Evolutionary conservation across 176 grass and related monocot species (phyloP).

Genomic region (Rhipidocladum racemiflorum): DNA sequence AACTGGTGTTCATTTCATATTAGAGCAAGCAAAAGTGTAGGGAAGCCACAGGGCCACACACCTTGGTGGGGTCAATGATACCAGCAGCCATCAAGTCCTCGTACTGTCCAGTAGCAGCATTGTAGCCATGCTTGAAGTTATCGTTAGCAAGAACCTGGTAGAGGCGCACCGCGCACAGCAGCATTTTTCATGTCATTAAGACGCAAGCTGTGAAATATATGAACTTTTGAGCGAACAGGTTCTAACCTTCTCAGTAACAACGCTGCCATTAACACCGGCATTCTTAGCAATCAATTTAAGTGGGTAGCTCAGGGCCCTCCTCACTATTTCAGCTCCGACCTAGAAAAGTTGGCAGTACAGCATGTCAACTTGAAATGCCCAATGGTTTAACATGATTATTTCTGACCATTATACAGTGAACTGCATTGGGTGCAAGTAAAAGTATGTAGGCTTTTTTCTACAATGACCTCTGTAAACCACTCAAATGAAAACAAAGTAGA

Average conservation of each 20-base stretch:
- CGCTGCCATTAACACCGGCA: constrained; percentile 93
- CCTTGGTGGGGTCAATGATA: constrained; percentile 99
- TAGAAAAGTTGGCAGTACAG: constrained; percentile 20
- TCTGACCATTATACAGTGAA: background rate
- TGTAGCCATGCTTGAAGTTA: constrained; percentile 82
- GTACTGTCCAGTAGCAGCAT: constrained; percentile 87
- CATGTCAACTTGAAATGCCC: constrained; percentile 5
- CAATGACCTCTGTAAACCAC: background rate
- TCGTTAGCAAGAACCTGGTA: constrained; percentile 79
- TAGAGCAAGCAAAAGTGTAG: background rate
- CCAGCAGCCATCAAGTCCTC: constrained; percentile 99
- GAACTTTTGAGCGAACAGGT: background rate
- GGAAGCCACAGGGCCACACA: constrained; percentile 16
- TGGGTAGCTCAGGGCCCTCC: constrained; percentile 88
- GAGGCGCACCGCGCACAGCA: background rate
- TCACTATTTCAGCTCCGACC: constrained; percentile 97
- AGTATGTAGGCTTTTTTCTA: background rate
- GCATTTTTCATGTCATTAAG: background rate
- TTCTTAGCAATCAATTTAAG: constrained; percentile 98
- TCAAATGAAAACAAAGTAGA: background rate
- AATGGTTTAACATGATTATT: background rate
- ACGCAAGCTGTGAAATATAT: background rate
- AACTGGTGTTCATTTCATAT: background rate
- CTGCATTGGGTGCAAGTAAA: background rate
- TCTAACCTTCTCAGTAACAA: constrained; percentile 85